Percentiles rank a stretch among this genome's conserved stretches.
phyloP scores from a whole-genome alignment of 1,284 basidiomycete genomes.

The Vanrija sp. region DNA sequence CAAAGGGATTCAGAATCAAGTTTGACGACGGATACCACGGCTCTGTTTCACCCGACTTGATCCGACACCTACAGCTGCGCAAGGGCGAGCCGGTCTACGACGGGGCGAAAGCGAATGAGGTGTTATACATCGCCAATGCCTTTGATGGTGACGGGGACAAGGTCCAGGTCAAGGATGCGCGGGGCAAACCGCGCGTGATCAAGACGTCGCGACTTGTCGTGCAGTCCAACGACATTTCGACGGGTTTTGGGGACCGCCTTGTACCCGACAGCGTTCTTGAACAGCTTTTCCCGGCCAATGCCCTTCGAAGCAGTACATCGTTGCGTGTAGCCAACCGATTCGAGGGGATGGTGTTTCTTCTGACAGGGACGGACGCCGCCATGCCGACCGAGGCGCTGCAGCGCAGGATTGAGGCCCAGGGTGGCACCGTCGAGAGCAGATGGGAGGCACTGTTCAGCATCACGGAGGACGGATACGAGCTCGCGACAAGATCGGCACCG shows the following conservation, averaged over 20 bases:
- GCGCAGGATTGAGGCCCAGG: conserved; percentile 54
- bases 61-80: conserved; percentile 10
- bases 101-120: neutral
- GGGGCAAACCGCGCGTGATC: conserved; percentile 1
- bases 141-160: conserved; percentile 2
- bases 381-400: conserved; percentile 45
- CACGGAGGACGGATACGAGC: neutral
- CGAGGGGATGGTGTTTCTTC: conserved; percentile 16
- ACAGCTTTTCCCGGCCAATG: neutral
- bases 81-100: conserved; percentile 10
- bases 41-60: neutral
- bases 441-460: conserved; percentile 60
- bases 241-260: conserved; percentile 6
- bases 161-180: neutral
- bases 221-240: neutral
- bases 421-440: conserved; percentile 62
- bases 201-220: neutral
- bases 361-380: conserved; percentile 3
- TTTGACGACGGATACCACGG: conserved; percentile 10
- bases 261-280: neutral
- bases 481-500: conserved; percentile 34
- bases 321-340: neutral
- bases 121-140: conserved; percentile 1
- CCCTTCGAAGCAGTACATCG: neutral
- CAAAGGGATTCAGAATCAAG: conserved; percentile 2